Conservation (phyloP, 371 early-diverging fungal genomes). For the Mucor lusitanicus region DNA sequence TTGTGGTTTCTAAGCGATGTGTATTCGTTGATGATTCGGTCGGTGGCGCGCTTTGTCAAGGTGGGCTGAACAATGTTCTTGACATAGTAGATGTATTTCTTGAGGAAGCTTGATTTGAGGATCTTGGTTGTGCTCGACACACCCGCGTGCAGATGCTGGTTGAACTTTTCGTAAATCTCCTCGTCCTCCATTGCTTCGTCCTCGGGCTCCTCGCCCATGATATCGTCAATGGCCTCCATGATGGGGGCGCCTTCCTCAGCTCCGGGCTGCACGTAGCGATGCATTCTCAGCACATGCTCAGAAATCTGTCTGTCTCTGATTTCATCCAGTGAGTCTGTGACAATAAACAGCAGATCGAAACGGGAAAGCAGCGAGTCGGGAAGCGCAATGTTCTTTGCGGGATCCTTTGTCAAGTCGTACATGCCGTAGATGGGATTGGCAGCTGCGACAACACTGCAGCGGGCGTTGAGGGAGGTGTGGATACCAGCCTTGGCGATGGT, state of each 20-base stretch:
- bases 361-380: conserved; percentile 97
- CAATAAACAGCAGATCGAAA: conserved; percentile 99
- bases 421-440: conserved; percentile 99
- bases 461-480: conserved; percentile 97
- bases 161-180: conserved; percentile 82
- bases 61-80: conserved; percentile 73
- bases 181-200: conserved; percentile 54
- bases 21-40: conserved; percentile 79
- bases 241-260: conserved; percentile 85
- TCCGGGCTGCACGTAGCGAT: conserved; percentile 87
- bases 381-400: conserved; percentile 97
- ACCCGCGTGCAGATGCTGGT: conserved; percentile 68
- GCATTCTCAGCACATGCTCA: conserved; percentile 91
- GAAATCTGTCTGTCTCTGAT: conserved; percentile 87
- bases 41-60: conserved; percentile 73
- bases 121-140: conserved; percentile 55
- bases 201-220: conserved; percentile 51
- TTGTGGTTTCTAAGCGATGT: conserved; percentile 72
- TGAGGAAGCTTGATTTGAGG: conserved; percentile 75
- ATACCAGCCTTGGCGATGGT: conserved; percentile 99
- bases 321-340: conserved; percentile 89
- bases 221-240: conserved; percentile 60
- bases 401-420: conserved; percentile 76
- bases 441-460: conserved; percentile 98
- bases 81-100: conserved; percentile 87